A percentile compares a stretch with the other conserved stretches of the same genome.
phyloP scores from a whole-genome alignment of 345 rosid species.

The Erucastrum elatum region DNA sequence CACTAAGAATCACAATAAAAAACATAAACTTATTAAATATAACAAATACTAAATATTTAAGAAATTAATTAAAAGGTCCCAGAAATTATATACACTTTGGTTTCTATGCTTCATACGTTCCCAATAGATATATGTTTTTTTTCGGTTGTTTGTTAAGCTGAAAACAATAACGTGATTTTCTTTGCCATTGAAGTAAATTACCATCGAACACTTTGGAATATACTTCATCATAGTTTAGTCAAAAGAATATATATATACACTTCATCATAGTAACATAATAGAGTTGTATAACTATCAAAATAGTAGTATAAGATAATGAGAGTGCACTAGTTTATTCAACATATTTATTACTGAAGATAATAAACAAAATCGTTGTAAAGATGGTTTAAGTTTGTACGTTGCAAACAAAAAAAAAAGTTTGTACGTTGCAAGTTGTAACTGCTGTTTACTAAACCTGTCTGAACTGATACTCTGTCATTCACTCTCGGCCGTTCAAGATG shows the following conservation, averaged over 20 bases:
- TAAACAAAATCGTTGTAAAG: not conserved
- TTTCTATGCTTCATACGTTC: not conserved
- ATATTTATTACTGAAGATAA: not conserved
- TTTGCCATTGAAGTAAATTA: not conserved
- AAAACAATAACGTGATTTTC: not conserved
- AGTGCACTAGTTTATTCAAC: not conserved
- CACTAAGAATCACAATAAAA: constrained; percentile 18
- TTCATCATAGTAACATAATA: not conserved
- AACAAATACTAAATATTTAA: not conserved
- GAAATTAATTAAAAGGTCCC: not conserved
- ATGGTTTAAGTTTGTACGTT: too few relatives aligned
- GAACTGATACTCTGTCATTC: constrained; percentile 20
- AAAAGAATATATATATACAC: too few relatives aligned
- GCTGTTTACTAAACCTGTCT: constrained; percentile 21
- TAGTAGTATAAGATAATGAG: not conserved
- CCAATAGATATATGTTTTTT: not conserved
- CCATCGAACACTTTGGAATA: not conserved
- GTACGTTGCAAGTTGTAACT: constrained; percentile 19
- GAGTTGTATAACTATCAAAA: too few relatives aligned
- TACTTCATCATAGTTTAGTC: too few relatives aligned
- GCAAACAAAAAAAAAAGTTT: too few relatives aligned
- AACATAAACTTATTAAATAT: not conserved
- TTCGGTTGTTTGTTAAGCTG: not conserved
- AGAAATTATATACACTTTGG: too few relatives aligned
- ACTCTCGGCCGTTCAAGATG: constrained; percentile 27